A percentile compares a stretch with the other conserved stretches of the same genome.
phyloP scores from a whole-genome alignment of 73 alveolate genomes.

The Blepharisma japonicum region DNA sequence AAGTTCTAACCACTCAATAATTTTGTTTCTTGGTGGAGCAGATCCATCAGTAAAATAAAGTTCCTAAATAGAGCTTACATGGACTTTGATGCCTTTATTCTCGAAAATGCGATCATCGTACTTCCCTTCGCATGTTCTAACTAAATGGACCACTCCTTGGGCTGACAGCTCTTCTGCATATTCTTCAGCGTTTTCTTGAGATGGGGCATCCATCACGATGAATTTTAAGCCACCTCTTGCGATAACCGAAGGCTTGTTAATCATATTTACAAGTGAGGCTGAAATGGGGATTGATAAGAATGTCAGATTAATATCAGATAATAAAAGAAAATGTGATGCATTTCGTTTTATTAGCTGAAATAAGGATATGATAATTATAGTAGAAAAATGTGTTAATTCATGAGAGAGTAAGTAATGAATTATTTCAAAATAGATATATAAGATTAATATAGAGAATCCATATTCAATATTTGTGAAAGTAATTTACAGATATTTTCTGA shows the following conservation, averaged over 20 bases:
- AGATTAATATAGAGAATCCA: too few relatives aligned
- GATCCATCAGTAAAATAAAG: conserved; percentile 49
- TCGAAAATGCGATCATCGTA: neutral
- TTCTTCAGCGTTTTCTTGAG: conserved; percentile 28
- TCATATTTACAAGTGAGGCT: neutral
- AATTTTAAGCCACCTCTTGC: neutral
- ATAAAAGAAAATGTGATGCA: too few relatives aligned
- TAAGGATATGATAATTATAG: too few relatives aligned
- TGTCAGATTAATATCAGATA: too few relatives aligned
- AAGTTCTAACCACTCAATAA: conserved; percentile 35
- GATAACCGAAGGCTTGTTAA: conserved; percentile 20
- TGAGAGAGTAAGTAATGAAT: too few relatives aligned
- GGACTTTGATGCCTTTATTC: neutral
- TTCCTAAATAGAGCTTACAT: conserved; percentile 33
- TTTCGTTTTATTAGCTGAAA: too few relatives aligned
- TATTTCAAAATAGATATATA: too few relatives aligned
- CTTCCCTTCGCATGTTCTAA: conserved; percentile 19
- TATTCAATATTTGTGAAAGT: too few relatives aligned
- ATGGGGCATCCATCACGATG: conserved; percentile 16
- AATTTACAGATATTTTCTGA: too few relatives aligned
- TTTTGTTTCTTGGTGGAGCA: conserved; percentile 43
- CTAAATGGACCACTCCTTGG: conserved; percentile 18
- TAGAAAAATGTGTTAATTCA: too few relatives aligned
- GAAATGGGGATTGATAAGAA: too few relatives aligned
- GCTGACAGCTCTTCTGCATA: conserved; percentile 13